A percentile compares a stretch with the other conserved stretches of the same genome.
phyloP scores from a whole-genome alignment of 2,329 filamentous ascomycete genomes.

The Thielaviopsis euricoi region DNA sequence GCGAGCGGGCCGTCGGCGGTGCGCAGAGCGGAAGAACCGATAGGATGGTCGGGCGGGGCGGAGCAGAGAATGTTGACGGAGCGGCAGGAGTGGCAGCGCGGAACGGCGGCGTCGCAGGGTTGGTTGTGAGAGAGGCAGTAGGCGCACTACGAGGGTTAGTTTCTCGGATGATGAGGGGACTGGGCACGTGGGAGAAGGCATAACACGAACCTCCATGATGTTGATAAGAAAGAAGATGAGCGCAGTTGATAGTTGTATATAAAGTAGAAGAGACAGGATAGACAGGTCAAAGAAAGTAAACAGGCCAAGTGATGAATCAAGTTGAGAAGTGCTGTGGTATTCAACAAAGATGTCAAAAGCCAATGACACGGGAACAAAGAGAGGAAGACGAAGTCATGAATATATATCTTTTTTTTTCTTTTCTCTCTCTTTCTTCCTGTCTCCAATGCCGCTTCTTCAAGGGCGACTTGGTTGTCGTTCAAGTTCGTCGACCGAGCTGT shows the following conservation, averaged over 20 bases:
- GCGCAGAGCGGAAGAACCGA: neutral
- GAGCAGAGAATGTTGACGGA: neutral
- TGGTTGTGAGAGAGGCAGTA: neutral
- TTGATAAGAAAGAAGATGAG: neutral
- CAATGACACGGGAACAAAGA: too few relatives aligned
- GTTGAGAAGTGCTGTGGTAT: too few relatives aligned
- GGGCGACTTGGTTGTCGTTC: too few relatives aligned
- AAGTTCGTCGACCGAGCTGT: too few relatives aligned
- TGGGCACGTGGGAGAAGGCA: neutral
- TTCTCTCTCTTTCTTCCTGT: too few relatives aligned
- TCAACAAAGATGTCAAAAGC: too few relatives aligned
- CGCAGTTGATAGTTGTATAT: neutral
- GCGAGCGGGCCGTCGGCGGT: slow-evolving; percentile 1
- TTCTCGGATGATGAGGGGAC: neutral
- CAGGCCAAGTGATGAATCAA: too few relatives aligned
- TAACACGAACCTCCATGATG: neutral
- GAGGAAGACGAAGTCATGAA: too few relatives aligned
- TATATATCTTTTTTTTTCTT: too few relatives aligned
- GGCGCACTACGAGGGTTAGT: neutral
- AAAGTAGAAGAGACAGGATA: too few relatives aligned
- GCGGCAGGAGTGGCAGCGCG: slow-evolving; percentile 4
- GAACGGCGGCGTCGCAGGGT: neutral
- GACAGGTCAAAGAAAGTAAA: too few relatives aligned
- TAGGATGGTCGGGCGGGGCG: neutral
- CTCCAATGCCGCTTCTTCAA: too few relatives aligned